Conservation (phyloP, 169 alveolate species). For the Neospora caninum region DNA sequence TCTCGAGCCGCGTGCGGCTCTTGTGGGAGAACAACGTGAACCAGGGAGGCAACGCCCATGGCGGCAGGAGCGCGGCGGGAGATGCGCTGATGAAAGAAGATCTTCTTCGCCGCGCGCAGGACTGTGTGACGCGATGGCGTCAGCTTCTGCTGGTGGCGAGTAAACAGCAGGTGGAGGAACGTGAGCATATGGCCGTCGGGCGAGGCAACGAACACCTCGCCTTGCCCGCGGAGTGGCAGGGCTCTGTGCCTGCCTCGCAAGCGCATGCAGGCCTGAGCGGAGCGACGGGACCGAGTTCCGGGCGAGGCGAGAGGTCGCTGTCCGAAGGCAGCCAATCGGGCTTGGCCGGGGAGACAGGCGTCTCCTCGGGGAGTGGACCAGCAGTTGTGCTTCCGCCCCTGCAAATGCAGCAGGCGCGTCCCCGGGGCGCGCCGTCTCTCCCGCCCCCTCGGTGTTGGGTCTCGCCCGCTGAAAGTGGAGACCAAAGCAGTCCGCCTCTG, state of each 20-base stretch:
- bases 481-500: background rate
- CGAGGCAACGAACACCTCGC: background rate
- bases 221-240: background rate
- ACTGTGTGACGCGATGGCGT: constrained; percentile 49
- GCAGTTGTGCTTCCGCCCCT: constrained; percentile 7
- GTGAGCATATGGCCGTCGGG: background rate
- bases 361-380: background rate
- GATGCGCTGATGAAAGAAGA: constrained; percentile 34
- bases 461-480: background rate
- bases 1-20: constrained; percentile 33
- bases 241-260: background rate
- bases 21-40: background rate
- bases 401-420: constrained; percentile 13
- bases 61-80: background rate
- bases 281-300: background rate
- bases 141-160: constrained; percentile 22
- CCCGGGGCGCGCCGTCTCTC: background rate
- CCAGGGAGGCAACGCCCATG: background rate
- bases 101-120: constrained; percentile 46
- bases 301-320: background rate
- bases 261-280: background rate
- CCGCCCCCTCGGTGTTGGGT: background rate
- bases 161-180: constrained; percentile 35
- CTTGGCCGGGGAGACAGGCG: background rate
- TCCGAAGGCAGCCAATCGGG: background rate